A percentile compares a stretch with the other conserved stretches of the same genome.
phyloP scores from a whole-genome alignment of 2,329 filamentous ascomycete genomes.

The Phaeosphaeria sp. region DNA sequence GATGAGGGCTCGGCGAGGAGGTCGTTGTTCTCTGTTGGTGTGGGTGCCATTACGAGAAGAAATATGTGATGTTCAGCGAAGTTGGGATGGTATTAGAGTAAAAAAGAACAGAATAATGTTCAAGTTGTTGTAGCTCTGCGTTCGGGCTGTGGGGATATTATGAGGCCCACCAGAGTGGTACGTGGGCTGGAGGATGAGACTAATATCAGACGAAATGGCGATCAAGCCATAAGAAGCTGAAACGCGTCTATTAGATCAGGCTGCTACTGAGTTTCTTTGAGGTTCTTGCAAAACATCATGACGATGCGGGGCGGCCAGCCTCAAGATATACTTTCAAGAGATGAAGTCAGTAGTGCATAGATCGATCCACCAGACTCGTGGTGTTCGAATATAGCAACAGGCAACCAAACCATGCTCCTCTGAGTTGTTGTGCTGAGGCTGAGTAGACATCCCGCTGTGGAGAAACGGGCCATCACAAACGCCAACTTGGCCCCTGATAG shows the following conservation, averaged over 20 bases:
- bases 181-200: constrained; percentile 9
- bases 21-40: constrained; percentile 23
- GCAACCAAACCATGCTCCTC: constrained; percentile 30
- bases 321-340: constrained; percentile 32
- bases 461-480: constrained; percentile 19
- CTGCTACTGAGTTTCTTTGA: constrained; percentile 16
- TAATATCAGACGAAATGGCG: constrained; percentile 15
- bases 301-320: constrained; percentile 20
- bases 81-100: neutral
- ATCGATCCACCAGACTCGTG: constrained; percentile 17
- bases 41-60: constrained; percentile 30
- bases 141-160: constrained; percentile 8
- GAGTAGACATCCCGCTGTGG: constrained; percentile 37
- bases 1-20: constrained; percentile 13
- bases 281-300: constrained; percentile 10
- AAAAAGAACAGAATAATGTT: neutral
- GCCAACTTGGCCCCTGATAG: constrained; percentile 19
- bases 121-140: neutral
- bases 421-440: constrained; percentile 26
- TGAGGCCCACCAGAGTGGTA: constrained; percentile 5
- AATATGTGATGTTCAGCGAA: neutral
- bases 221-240: constrained; percentile 28
- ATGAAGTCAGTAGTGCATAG: constrained; percentile 32
- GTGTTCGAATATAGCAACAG: constrained; percentile 24
- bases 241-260: constrained; percentile 9